phyloP scores from a whole-genome alignment of 495 filamentous ascomycete species.

The Jackrogersella minutella region DNA sequence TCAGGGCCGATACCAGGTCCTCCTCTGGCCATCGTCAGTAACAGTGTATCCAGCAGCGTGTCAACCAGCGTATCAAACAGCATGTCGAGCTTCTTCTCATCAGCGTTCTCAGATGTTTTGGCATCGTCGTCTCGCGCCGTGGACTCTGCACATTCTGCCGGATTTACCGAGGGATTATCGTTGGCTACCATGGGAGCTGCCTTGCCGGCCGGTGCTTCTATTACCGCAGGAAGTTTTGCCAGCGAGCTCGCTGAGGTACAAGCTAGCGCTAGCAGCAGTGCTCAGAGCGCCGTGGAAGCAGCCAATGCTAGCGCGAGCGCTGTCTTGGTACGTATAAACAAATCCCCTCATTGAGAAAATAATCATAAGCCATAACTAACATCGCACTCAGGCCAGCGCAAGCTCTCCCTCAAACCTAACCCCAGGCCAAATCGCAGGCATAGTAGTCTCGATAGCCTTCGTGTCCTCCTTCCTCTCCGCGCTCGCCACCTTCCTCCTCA shows the following conservation, averaged over 20 bases:
- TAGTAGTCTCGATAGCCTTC: slow-evolving; percentile 34
- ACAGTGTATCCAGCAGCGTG: slow-evolving; percentile 14
- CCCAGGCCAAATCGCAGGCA: slow-evolving; percentile 34
- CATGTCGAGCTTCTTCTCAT: not conserved
- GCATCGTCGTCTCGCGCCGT: slow-evolving; percentile 15
- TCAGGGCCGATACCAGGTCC: not conserved
- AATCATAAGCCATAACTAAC: not conserved
- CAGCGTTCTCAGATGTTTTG: slow-evolving; percentile 9
- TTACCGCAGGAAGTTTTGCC: no score
- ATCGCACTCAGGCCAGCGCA: slow-evolving; percentile 11
- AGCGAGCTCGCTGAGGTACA: slow-evolving; percentile 25
- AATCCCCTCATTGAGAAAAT: not conserved
- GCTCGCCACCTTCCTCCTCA: slow-evolving; percentile 32
- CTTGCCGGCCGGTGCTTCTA: no score
- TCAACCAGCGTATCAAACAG: slow-evolving; percentile 25
- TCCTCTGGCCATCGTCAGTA: not conserved
- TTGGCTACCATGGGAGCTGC: not conserved
- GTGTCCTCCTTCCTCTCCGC: slow-evolving; percentile 30
- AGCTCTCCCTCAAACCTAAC: slow-evolving; percentile 19
- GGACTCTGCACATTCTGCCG: slow-evolving; percentile 15
- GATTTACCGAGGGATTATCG: not conserved
- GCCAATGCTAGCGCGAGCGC: slow-evolving; percentile 28
- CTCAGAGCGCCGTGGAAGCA: slow-evolving; percentile 18
- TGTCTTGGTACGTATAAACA: slow-evolving; percentile 14
- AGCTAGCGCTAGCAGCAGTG: slow-evolving; percentile 21